phyloP scores from a whole-genome alignment of 225 moss, liverwort and hornwort genomes.

The Neckera pumila region DNA sequence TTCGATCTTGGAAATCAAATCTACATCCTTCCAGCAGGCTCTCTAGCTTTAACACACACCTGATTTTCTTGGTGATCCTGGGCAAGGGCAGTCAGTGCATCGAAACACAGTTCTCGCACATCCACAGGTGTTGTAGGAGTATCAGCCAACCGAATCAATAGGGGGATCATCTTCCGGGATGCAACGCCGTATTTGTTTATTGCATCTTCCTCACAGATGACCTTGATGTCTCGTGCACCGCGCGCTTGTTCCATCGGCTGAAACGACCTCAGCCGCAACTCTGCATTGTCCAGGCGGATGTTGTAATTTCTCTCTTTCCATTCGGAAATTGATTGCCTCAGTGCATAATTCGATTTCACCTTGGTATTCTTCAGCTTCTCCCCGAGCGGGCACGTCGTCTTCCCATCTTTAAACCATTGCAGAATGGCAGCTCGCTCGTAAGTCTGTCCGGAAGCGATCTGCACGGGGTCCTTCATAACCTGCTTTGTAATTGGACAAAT shows the following conservation, averaged over 20 bases:
- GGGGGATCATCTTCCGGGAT: constrained; percentile 51
- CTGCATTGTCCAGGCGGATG: constrained; percentile 59
- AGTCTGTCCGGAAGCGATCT: constrained; percentile 79
- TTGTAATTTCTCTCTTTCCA: constrained; percentile 72
- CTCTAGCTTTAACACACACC: not conserved
- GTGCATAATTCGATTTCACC: constrained; percentile 62
- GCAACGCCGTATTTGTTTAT: constrained; percentile 74
- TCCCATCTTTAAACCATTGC: constrained; percentile 67
- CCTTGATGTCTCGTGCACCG: constrained; percentile 51
- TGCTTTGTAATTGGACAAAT: constrained; percentile 81
- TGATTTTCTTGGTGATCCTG: constrained; percentile 71
- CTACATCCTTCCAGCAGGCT: not conserved
- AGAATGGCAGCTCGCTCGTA: constrained; percentile 68
- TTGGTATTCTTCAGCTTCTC: constrained; percentile 77
- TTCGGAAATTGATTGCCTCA: constrained; percentile 71
- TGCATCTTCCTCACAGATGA: constrained; percentile 62
- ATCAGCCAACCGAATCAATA: constrained; percentile 59
- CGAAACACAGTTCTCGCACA: constrained; percentile 40
- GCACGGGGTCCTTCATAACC: constrained; percentile 85
- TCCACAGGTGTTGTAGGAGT: constrained; percentile 5
- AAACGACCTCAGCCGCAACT: constrained; percentile 42
- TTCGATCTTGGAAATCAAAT: not conserved
- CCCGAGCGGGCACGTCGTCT: constrained; percentile 66
- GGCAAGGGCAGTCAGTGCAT: constrained; percentile 46
- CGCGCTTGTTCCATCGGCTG: constrained; percentile 44